Evolutionary conservation across 192 early-diverging fungal genomes (phyloP).

Genomic region (Blastocladiella britannica): DNA sequence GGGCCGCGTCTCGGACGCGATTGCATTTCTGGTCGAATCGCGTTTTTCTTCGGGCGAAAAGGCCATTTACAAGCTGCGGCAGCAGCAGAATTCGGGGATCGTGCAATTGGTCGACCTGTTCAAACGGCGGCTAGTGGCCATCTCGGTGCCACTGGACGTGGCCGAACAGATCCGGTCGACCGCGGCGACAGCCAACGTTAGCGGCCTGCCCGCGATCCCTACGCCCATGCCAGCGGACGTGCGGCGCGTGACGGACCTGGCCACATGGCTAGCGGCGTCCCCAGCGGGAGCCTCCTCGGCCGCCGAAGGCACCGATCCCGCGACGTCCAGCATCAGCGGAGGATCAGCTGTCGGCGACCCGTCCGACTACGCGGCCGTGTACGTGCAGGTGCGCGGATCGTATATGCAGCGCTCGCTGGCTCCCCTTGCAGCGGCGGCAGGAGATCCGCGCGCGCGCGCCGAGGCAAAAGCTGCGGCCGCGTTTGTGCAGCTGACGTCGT

Average conservation of each 20-base stretch:
- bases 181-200: too few species aligned
- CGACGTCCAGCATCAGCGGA: too few species aligned
- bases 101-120: not conserved
- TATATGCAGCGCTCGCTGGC: not conserved
- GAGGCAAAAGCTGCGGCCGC: not conserved
- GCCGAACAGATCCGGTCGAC: not conserved
- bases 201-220: not conserved
- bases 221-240: not conserved
- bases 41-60: not conserved
- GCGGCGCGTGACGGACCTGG: not conserved
- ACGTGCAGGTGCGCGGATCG: not conserved
- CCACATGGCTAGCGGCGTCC: not conserved
- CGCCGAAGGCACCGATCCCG: too few species aligned
- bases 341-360: too few species aligned
- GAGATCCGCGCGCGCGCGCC: not conserved
- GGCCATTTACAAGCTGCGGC: not conserved
- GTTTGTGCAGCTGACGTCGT: not conserved
- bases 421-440: not conserved
- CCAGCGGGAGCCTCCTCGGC: too few species aligned
- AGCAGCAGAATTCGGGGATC: not conserved
- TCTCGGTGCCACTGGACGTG: not conserved
- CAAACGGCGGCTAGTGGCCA: not conserved
- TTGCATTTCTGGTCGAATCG: not conserved
- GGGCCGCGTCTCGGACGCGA: not conserved
- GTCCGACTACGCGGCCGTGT: not conserved